phyloP scores from a whole-genome alignment of 345 rosid species.

The Citrus sinensis region DNA sequence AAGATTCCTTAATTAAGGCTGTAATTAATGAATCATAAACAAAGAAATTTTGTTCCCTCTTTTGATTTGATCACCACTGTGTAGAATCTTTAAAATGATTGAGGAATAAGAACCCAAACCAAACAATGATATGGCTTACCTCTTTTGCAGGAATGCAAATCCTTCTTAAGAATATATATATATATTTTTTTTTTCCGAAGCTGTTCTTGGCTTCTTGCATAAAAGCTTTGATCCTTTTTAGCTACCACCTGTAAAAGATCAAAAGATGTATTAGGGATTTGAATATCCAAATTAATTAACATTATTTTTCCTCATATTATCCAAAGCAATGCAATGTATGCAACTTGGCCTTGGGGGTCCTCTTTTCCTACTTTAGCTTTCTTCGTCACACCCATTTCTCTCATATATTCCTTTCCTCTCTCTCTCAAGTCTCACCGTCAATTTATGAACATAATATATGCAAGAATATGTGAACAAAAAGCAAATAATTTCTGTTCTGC shows the following conservation, averaged over 20 bases:
- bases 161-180: slow-evolving; percentile 12
- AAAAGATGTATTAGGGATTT: slow-evolving; percentile 9
- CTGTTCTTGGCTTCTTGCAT: not conserved
- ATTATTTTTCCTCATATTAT: slow-evolving; percentile 1
- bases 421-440: slow-evolving; percentile 11
- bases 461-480: slow-evolving; percentile 1
- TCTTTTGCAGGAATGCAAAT: slow-evolving; percentile 25
- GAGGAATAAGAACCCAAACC: slow-evolving; percentile 29
- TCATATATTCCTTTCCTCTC: slow-evolving; percentile 1
- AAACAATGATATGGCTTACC: slow-evolving; percentile 19
- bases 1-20: slow-evolving; percentile 3
- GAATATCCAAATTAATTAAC: slow-evolving; percentile 17
- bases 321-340: slow-evolving; percentile 5
- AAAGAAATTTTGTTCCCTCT: not conserved
- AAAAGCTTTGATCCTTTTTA: slow-evolving; percentile 25
- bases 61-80: slow-evolving; percentile 7
- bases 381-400: not conserved
- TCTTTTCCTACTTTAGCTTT: not conserved
- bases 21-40: not conserved
- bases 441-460: not conserved
- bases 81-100: slow-evolving; percentile 22
- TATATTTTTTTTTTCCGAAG: not conserved
- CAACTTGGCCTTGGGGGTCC: not conserved
- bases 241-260: slow-evolving; percentile 7
- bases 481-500: not conserved